Base-by-base conservation (phyloP, 306 rosid genomes). In the Styphnolobium japonicum region DNA sequence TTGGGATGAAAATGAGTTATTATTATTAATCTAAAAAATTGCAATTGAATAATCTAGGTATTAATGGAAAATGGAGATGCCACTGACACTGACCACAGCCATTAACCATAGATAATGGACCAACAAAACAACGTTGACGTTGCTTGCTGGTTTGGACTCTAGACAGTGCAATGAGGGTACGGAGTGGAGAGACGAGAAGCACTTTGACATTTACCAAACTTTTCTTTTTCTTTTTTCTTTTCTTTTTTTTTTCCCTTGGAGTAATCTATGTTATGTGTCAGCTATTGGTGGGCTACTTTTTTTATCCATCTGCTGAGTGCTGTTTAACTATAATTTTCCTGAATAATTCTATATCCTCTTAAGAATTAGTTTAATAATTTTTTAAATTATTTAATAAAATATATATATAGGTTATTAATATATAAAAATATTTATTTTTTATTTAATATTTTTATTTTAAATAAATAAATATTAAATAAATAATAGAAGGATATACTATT, bases 81-180 rank as follows among this genome's bases (percentile, higher is more conserved):
- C 53, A 60, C 42, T 29, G 2, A 29, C 16, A 25, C 3, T 10
- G 23, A n/a, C 9, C 57, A 42, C 27, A 51, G 57, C 76, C 80
- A 45, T 55, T 55, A 55, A 34, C 52, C 53, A 52, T 18, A 19
- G 71, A 78, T 83, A 66, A 64, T 66, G 51, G 71, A 53, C 62
- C 75, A 71, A 45, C 52, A 8, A 62, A 14, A 1, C 29, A 40
- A 39, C 16, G 36, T 4, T 45, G 5, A 0, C 15, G 42, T 69
- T 78, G 52, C 31, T 60, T 68, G 15, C 4, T 10, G 11, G 15
- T 23, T 46, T 61, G 3, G 25, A 6, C 4, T 37, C 31, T 0
- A 4, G 37, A 15, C 29, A 48, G 63, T 63, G 37, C 29, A 48
- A 52, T 63, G 64, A 31, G 33, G 21, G 56, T 0, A 18, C 1